Base-by-base conservation (phyloP, 148 eudicot species). In the Hydrangea macrophylla region DNA sequence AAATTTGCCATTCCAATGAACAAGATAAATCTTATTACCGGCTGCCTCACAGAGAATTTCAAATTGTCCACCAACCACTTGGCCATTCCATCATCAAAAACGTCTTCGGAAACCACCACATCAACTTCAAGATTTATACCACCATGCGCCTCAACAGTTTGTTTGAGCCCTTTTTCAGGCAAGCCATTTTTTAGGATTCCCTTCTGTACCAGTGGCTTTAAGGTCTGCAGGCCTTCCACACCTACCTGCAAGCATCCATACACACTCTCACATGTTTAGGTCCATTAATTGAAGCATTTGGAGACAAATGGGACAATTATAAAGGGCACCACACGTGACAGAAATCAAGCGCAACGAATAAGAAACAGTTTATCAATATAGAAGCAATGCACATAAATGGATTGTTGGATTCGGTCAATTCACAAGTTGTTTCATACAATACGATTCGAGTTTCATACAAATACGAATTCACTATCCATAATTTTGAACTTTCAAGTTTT, bases 1-100 rank as follows among this genome's bases (percentile, higher is more conserved):
- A 48, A 31, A 57, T 7, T n/a, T n/a, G n/a, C n/a, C n/a, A n/a
- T n/a, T n/a, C n/a, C n/a, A 30, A 25, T 51, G 18, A 58, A 24
- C 30, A 63, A 36, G 13, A 40, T 22, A 28, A 64, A 74, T 59
- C 64, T 42, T 10, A 32, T 64, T 85, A 94, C 99, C 84, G 97
- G 97, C 60, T 91, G 88, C 35, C 85, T 86, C 68, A 89, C 86
- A 36, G 96, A 85, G 55, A 94, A 87, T 69, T 73, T 88, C 40
- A 94, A 73, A 75, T 89, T 89, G 63, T 94, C 96, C 50, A 89
- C 81, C 65, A 62, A 65, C 97, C 93, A 91, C 50, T 80, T 78
- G 56, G 55, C 86, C 65, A 72, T 62, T 58, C 25, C 81, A 58
- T 77, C 70, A 51, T 79, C 81, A 69, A 59, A 51, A 65, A 73